phyloP scores from a whole-genome alignment of 169 alveolate genomes.

The Eimeria tenella region DNA sequence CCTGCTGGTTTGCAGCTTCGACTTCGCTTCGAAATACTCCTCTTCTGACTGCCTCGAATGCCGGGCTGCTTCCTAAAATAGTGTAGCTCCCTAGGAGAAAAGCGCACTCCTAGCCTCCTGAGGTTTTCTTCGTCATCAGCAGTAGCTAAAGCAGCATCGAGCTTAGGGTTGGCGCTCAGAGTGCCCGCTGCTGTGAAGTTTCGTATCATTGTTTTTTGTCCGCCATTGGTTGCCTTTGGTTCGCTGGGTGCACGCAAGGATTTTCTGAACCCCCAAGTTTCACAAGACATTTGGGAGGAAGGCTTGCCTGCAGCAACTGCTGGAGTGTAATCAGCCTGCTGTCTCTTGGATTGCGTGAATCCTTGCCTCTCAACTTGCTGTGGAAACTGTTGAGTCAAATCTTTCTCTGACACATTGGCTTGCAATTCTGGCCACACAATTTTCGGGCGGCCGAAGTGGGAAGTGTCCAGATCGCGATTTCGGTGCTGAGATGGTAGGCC shows the following conservation, averaged over 20 bases:
- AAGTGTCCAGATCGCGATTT: background rate
- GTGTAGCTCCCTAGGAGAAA: slow-evolving; percentile 49
- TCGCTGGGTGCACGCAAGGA: slow-evolving; percentile 45
- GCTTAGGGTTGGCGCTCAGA: background rate
- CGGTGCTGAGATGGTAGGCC: slow-evolving; percentile 1
- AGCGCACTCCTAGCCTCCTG: background rate
- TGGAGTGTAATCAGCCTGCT: background rate
- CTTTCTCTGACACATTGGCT: background rate
- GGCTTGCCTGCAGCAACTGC: slow-evolving; percentile 55
- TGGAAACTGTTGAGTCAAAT: background rate
- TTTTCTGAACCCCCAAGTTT: slow-evolving; percentile 14
- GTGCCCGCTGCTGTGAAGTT: background rate
- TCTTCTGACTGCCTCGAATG: background rate
- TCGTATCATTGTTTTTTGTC: background rate
- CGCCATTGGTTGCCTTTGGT: background rate
- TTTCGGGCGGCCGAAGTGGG: background rate
- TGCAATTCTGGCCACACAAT: background rate
- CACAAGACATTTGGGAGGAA: background rate
- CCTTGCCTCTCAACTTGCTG: background rate
- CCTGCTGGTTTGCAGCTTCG: slow-evolving; percentile 37
- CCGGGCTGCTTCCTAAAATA: slow-evolving; percentile 38
- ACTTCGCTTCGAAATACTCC: background rate
- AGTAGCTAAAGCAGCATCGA: slow-evolving; percentile 4
- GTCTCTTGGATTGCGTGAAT: background rate
- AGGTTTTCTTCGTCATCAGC: slow-evolving; percentile 51